A percentile compares a stretch with the other conserved stretches of the same genome.
These are phyloP conservation scores for Pontederia paniculata DNA, from an alignment of 176 grass and related monocot genomes.

Conservation along the genomic window DNA sequence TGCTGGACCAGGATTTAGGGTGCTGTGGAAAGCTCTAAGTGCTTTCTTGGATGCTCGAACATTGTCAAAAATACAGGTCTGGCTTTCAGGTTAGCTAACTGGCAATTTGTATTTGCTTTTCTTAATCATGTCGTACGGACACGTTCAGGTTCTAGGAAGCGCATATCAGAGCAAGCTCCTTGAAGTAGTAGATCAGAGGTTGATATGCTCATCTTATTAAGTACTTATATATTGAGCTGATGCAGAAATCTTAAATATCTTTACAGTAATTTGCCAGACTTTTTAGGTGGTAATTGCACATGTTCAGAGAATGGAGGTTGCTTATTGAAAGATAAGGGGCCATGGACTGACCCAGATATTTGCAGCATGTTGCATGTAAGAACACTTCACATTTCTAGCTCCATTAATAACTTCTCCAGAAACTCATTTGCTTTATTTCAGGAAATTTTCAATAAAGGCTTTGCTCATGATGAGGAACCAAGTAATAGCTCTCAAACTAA, in stretches of 20 bases:
- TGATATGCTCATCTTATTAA: slow-evolving; percentile 5
- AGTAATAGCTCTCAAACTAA: slow-evolving; percentile 6
- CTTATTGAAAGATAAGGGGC: slow-evolving; percentile 80
- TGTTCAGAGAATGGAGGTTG: slow-evolving; percentile 63
- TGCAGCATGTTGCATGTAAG: slow-evolving; percentile 49
- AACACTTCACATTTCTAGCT: slow-evolving; percentile 15
- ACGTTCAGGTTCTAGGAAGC: slow-evolving; percentile 60
- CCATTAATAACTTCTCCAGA: slow-evolving; percentile 10
- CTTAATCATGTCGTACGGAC: not conserved
- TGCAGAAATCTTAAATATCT: slow-evolving; percentile 22
- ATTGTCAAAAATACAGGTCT: slow-evolving; percentile 75
- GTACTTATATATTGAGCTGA: slow-evolving; percentile 12
- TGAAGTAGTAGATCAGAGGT: slow-evolving; percentile 81
- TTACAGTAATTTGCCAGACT: slow-evolving; percentile 81
- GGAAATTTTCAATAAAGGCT: slow-evolving; percentile 36
- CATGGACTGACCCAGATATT: slow-evolving; percentile 57
- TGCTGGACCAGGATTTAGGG: slow-evolving; percentile 92
- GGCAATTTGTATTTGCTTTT: slow-evolving; percentile 7
- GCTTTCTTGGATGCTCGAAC: slow-evolving; percentile 74
- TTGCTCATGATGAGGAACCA: slow-evolving; percentile 27
- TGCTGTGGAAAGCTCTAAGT: slow-evolving; percentile 74
- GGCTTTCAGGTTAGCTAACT: slow-evolving; percentile 13
- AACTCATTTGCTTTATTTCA: slow-evolving; percentile 22
- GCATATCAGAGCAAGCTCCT: slow-evolving; percentile 48
- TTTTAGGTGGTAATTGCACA: slow-evolving; percentile 71